These are phyloP conservation scores for Candida lessepsii DNA, from an alignment of 805 yeast species.

Conservation along the genomic window DNA sequence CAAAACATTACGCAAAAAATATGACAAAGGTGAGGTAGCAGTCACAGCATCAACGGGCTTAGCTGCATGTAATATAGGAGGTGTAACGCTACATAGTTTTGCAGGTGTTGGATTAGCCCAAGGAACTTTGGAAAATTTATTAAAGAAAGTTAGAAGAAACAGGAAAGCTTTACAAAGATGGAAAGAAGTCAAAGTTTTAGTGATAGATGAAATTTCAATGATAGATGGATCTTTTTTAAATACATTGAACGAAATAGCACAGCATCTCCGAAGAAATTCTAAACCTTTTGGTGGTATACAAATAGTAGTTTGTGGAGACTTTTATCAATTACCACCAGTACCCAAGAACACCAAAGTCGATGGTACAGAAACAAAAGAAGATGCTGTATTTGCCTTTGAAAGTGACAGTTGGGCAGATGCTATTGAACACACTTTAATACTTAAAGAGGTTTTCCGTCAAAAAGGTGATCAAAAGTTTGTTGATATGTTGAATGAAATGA, in stretches of 20 bases:
- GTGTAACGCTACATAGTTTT: conserved; percentile 72
- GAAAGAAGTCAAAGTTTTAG: conserved; percentile 55
- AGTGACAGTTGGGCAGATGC: conserved; percentile 59
- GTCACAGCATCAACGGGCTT: conserved; percentile 85
- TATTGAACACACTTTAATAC: conserved; percentile 55
- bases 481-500: conserved; percentile 71
- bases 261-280: conserved; percentile 42
- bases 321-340: conserved; percentile 80
- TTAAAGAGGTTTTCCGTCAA: conserved; percentile 72
- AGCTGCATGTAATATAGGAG: conserved; percentile 82
- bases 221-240: conserved; percentile 67
- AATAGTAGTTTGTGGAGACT: conserved; percentile 74
- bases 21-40: conserved; percentile 54
- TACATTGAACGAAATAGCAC: conserved; percentile 61
- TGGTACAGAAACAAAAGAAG: conserved; percentile 23
- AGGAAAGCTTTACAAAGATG: conserved; percentile 53
- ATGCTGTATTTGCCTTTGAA: conserved; percentile 60
- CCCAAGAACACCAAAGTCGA: conserved; percentile 30
- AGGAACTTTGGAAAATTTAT: conserved; percentile 46
- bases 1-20: conserved; percentile 45
- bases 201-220: conserved; percentile 82
- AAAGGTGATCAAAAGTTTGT: conserved; percentile 69
- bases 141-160: conserved; percentile 53
- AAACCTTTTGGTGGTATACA: conserved; percentile 82
- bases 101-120: conserved; percentile 76